phyloP scores from a whole-genome alignment of 2,329 filamentous ascomycete species.

The Pezicula radicicola region DNA sequence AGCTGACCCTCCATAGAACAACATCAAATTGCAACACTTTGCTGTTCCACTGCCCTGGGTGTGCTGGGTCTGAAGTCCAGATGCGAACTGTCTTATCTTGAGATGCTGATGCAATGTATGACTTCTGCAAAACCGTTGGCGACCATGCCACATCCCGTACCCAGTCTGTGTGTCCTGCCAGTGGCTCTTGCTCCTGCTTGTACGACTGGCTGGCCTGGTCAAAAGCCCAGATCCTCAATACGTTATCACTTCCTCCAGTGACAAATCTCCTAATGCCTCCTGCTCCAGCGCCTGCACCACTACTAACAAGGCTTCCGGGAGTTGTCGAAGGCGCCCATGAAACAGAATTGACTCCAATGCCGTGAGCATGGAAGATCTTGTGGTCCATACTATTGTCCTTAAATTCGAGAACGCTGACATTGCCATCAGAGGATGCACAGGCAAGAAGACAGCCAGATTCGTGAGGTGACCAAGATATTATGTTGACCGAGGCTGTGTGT shows the following conservation, averaged over 20 bases:
- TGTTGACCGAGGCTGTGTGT: slow-evolving; percentile 95
- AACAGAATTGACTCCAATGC: slow-evolving; percentile 91
- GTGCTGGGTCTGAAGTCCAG: slow-evolving; percentile 77
- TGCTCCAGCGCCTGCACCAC: slow-evolving; percentile 52
- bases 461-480: slow-evolving; percentile 95
- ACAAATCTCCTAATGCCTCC: slow-evolving; percentile 78
- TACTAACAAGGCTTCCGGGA: slow-evolving; percentile 81
- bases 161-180: slow-evolving; percentile 90
- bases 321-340: slow-evolving; percentile 87
- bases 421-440: slow-evolving; percentile 90
- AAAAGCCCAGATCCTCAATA: slow-evolving; percentile 90
- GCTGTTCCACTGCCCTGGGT: slow-evolving; percentile 73
- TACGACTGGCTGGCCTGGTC: slow-evolving; percentile 60
- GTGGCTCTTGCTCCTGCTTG: slow-evolving; percentile 58
- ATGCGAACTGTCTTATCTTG: slow-evolving; percentile 98
- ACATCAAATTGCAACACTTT: slow-evolving; percentile 86
- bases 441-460: slow-evolving; percentile 93
- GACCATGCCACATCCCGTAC: slow-evolving; percentile 97
- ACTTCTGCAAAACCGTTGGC: slow-evolving; percentile 90
- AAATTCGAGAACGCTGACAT: slow-evolving; percentile 93
- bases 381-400: slow-evolving; percentile 93
- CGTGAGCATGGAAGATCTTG: slow-evolving; percentile 86
- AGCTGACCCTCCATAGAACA: slow-evolving; percentile 93
- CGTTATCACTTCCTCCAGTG: slow-evolving; percentile 90
- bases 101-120: slow-evolving; percentile 91